Base-by-base conservation (phyloP, 805 yeast genomes). In the Huiozyma sinensis region DNA sequence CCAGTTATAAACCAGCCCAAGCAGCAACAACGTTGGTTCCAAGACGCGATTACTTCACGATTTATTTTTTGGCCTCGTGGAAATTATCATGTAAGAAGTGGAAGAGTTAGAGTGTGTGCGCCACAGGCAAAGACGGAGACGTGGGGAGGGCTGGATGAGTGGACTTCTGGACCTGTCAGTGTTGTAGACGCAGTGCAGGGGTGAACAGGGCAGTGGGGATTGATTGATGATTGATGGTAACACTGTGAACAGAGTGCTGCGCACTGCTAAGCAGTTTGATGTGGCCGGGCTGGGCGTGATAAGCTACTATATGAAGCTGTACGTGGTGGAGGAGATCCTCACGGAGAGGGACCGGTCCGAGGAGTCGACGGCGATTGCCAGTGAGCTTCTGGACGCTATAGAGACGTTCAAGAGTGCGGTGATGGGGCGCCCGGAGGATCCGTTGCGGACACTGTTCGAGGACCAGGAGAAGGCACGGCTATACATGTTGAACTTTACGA, bases 311-410 rank as follows among this genome's bases (percentile, higher is more conserved):
- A 37, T 61, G 36, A 59, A 69, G 48, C 58, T 82, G 41, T 81
- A 82, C 56, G 84, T 88, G 0, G 80, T 84, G 3, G 90, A 89
- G 60, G 69, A 76, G 53, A 79, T 90, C 4, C 65, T 90, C 17
- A 69, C 70, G 33, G 62, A 72, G 37, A 73, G 77, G 17, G 95
- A 88, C 55, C 65, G 73, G 24, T 52, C 66, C 1, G 74, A 75
- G 6, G 81, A 72, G 10, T 74, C 75, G 29, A 86, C 85, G 10
- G 54, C 52, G 1, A 76, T 75, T 51, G 85, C 90, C 0, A 65
- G 81, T 39, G 55, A 59, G 2, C 64, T 92, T 38, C 64, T 90
- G 44, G 94, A 83, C 55, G 74, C 73, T 3, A 76, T 92, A 33
- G 98, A 92, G 57, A 46, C 52, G 1, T 64, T 71, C 46, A 81